Evolutionary conservation across 2,329 filamentous ascomycete species (phyloP).

Genomic region (Helotiales sp.): DNA sequence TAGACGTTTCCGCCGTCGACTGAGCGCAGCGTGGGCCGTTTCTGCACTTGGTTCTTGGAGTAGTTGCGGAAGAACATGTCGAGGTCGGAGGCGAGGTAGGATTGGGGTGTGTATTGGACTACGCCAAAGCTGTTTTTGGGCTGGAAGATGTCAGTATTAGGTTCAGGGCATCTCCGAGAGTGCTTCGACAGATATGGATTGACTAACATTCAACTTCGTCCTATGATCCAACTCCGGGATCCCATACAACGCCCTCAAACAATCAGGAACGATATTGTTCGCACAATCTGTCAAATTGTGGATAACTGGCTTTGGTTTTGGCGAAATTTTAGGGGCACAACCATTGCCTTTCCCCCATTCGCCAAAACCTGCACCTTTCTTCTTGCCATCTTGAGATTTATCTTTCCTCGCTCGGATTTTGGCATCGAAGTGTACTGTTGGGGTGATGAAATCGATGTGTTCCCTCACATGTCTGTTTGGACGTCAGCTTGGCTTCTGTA

Average conservation of each 20-base stretch:
- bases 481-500: not conserved
- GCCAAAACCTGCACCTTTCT: conserved; percentile 4
- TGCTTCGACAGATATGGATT: too few relatives aligned
- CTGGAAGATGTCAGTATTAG: not conserved
- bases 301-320: conserved; percentile 18
- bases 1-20: conserved; percentile 53
- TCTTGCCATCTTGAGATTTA: conserved; percentile 4
- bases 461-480: conserved; percentile 18
- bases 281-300: conserved; percentile 49
- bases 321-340: not conserved
- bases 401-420: conserved; percentile 19
- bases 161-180: too few relatives aligned
- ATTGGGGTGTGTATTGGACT: conserved; percentile 56
- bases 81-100: conserved; percentile 56
- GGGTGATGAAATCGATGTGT: conserved; percentile 40
- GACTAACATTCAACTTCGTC: conserved; percentile 39
- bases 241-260: conserved; percentile 55
- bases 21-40: conserved; percentile 48
- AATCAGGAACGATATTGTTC: conserved; percentile 59
- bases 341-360: not conserved
- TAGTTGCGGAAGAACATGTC: conserved; percentile 52
- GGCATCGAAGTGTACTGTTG: conserved; percentile 40
- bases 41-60: conserved; percentile 49
- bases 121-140: conserved; percentile 52
- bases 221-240: conserved; percentile 47